A percentile compares a stretch with the other conserved stretches of the same genome.
Conservation (phyloP, 1,284 basidiomycete species). For the Veloporphyrellus conicus region DNA sequence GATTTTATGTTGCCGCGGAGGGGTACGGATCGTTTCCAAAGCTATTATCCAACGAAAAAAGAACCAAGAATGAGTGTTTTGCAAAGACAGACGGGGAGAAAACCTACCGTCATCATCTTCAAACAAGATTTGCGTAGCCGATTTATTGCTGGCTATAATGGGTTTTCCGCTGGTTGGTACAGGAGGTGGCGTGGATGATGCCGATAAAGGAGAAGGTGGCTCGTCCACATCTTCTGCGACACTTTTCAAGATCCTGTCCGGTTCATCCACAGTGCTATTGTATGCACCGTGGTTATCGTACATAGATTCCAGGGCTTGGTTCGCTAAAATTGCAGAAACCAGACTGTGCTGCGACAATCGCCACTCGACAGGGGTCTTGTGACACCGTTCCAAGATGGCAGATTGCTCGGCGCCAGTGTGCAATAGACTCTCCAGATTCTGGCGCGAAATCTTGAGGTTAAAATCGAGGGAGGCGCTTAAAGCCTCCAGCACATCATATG, state of each 20-base stretch:
- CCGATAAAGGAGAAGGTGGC: background rate
- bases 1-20: constrained; percentile 41
- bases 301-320: constrained; percentile 20
- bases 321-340: constrained; percentile 27
- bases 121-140: background rate
- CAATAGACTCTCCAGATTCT: constrained; percentile 42
- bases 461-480: constrained; percentile 32
- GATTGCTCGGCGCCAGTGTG: constrained; percentile 41
- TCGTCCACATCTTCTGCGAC: constrained; percentile 7
- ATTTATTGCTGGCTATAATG: background rate
- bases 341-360: constrained; percentile 44
- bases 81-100: background rate
- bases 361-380: constrained; percentile 46
- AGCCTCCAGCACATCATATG: constrained; percentile 32
- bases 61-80: background rate
- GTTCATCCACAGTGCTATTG: constrained; percentile 12
- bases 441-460: constrained; percentile 35
- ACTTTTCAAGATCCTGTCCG: constrained; percentile 12
- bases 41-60: constrained; percentile 9
- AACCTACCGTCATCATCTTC: constrained; percentile 22
- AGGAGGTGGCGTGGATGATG: constrained; percentile 8
- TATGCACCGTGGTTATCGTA: constrained; percentile 16
- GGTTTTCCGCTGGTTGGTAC: constrained; percentile 11
- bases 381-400: constrained; percentile 38
- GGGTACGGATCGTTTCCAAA: constrained; percentile 12